Evolutionary conservation across 345 rosid genomes (phyloP), one percentile per base, ranked within the genome.

Genomic region (Leavenworthia alabamica): DNA sequence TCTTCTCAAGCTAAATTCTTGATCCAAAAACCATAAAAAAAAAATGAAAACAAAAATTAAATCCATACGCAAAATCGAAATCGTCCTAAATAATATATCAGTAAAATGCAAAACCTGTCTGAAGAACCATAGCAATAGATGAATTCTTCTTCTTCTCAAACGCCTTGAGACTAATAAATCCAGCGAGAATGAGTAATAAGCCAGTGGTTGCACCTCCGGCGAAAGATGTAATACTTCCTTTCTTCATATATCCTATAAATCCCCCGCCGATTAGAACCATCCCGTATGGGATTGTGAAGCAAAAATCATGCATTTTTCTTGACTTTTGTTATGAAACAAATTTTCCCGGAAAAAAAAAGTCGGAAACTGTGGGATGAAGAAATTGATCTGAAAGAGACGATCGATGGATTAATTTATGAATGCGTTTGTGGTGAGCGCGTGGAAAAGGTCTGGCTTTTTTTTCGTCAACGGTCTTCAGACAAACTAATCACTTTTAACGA

Each of bases 211-310:
- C 92, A 13, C 97, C 97, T 14, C 99, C 99, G 36, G 66, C 97
- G 19, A 94, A 73, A 10, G 99, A 94, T 12, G 90, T 79, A 16
- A 70, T 23, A 78, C 95, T 90, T 60, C 92, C 84, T 81, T 80
- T 94, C 79, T 74, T 90, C 47, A 77, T 44, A 64, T 64, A 90
- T 11, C 97, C 99, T 16, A 90, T 48, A 28, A 83, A 67, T 6
- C 99, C 99, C n/a, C 99, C 97, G 16, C 62, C 81, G 69, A 90
- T 75, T 15, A 90, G 80, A 32, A 90, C 58, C 81, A 93, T 35
- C 49, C 97, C 97, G 66, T 93, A 93, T 22, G 99, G 97, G 82
- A 90, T 84, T 51, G 97, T 90, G 79, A 90, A 80, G 82, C 97
- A 93, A 80, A 93, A 93, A 77, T 93, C 97, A 71, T 89, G 90